Evolutionary conservation across 805 yeast genomes (phyloP), one percentile per base, ranked within the genome.

Genomic region (Kodamaea hsintzibuensis): DNA sequence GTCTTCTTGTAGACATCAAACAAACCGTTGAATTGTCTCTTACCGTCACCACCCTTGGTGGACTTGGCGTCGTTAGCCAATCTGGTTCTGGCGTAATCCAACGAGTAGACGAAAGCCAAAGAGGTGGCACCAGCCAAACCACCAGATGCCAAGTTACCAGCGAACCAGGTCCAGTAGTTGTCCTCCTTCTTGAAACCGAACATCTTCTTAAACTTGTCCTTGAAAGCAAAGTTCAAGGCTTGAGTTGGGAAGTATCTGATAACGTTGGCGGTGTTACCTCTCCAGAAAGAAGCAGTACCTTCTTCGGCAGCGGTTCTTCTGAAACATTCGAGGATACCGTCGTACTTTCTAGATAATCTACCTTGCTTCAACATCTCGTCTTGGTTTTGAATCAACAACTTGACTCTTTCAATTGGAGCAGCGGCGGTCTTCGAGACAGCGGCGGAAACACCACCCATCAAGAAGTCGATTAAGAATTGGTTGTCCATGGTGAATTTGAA

Each of bases 381-480:
- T 82, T 91, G 98, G 82, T 92, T 91, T 83, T 91, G 98, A 77
- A 91, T 90, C 79, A 91, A 85, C 70, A 91, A 83, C 84, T 91
- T 91, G 74, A 91, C 97, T 83, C 98, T 88, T 82, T 91, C 97
- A 74, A 91, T 91, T 78, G 97, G 97, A 69, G 97, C 96, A 71
- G 97, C 97, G 62, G 96, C 97, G 62, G 97, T 91, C 86, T 91
- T 91, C 67, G 97, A 88, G 81, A 91, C 92, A 72, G 97, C 97
- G 81, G 97, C 97, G 81, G 97, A 91, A 67, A 91, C 96, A 91
- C 97, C 97, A 81, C 97, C 97, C 97, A 92, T 91, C 80, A 89
- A 71, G 84, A 89, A 89, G 62, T 73, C 75, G 62, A 71, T 60
- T 55, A 73, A 54, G 68, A 73, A 73, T 55, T 67, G 60, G 62